Conservation (phyloP, 169 alveolate species). For the Eimeria zaria region DNA sequence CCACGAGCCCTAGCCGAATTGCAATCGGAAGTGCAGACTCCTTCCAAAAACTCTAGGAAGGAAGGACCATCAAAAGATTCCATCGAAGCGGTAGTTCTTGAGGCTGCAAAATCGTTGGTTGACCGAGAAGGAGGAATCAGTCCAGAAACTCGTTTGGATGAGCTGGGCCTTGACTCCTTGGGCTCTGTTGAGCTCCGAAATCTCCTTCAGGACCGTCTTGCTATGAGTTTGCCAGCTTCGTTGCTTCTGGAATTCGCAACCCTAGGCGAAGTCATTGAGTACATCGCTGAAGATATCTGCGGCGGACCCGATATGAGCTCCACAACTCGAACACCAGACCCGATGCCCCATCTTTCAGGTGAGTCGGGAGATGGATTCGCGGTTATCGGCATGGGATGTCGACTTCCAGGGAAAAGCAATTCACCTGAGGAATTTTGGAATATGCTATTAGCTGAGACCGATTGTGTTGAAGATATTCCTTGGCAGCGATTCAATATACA, state of each 20-base stretch:
- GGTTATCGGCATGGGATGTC: constrained; percentile 80
- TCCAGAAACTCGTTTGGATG: constrained; percentile 61
- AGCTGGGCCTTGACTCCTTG: constrained; percentile 88
- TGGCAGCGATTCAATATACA: constrained; percentile 72
- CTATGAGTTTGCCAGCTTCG: constrained; percentile 86
- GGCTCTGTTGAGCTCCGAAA: constrained; percentile 89
- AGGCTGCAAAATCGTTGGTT: constrained; percentile 33
- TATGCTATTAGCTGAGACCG: constrained; percentile 67
- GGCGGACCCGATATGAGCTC: not conserved
- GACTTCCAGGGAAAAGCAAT: constrained; percentile 71
- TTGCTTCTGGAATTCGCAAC: constrained; percentile 87
- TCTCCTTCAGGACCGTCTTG: constrained; percentile 82
- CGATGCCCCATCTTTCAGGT: not conserved
- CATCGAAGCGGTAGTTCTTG: constrained; percentile 13
- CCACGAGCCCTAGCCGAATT: constrained; percentile 28
- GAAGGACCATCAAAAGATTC: not conserved
- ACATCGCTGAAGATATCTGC: constrained; percentile 7
- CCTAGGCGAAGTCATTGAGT: constrained; percentile 58
- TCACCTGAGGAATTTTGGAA: constrained; percentile 76
- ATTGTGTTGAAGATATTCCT: constrained; percentile 79
- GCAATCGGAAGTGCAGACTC: not conserved
- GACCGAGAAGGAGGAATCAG: not conserved
- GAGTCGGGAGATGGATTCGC: constrained; percentile 50
- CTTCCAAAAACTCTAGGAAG: not conserved
- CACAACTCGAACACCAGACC: not conserved